Evolutionary conservation across 805 yeast species (phyloP), one percentile per base, ranked within the genome.

Genomic region (Kluyveromyces wickerhamii): DNA sequence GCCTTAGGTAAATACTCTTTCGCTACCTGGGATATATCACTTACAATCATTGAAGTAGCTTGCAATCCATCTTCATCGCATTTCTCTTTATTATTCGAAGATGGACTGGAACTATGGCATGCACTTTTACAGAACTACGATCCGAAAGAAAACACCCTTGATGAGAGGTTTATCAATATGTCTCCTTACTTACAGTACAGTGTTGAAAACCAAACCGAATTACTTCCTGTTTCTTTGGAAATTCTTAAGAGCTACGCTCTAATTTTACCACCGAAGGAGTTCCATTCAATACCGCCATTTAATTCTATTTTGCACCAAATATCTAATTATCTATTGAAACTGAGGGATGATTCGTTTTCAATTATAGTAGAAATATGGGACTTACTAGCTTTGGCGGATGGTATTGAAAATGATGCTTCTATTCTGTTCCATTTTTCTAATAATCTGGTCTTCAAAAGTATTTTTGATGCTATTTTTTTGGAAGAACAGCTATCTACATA

Each of bases 61-160:
- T 79, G 92, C 48, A 76, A 83, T 43, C 69, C 77, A 1, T 62
- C 64, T 14, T 71, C 86, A 1, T 68, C 69, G 15, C 65, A 62
- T 34, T 71, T 73, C 39, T 60, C 72, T 2, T 62, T 83, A 35
- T 55, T 88, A 7, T 69, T 79, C 13, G 96, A 88, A 51, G 96
- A 88, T 59, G 95, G 94, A 0, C 76, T 73, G 50, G 94, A 85
- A 37, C 63, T 88, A 27, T 86, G 95, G 95, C 63, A 71, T n/a
- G 66, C 79, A 1, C 54, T 82, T 2, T 52, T 86, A 34, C 82
- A 74, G 42, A 75, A 77, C 41, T 71, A 71, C 35, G 83, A 89
- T 1, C 25, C 36, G 1, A 41, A 50, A 10, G 54, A 51, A 20
- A 36, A 38, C n/a, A 33, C 38, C 4, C 45, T 57, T 3, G 59